Percentiles rank a stretch among this genome's conserved stretches.
These are phyloP conservation scores for Cryomyces minteri DNA, from an alignment of 495 filamentous ascomycete genomes.

Conservation along the genomic window DNA sequence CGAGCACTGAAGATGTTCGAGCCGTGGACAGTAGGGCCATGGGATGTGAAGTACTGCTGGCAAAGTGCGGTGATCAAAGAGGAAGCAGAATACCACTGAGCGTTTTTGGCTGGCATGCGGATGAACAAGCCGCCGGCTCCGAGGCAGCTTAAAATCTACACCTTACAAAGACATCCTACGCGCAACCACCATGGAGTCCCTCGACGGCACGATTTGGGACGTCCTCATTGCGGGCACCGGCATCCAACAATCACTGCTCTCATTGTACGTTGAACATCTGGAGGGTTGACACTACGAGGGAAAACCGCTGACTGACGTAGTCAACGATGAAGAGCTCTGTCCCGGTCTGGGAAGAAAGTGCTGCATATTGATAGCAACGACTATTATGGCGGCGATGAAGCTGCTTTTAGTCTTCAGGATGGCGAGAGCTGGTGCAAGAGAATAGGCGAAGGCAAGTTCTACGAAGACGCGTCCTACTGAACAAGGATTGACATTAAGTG, in stretches of 20 bases:
- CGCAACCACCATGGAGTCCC: slow-evolving; percentile 48
- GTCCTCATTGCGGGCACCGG: slow-evolving; percentile 82
- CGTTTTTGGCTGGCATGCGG: neutral
- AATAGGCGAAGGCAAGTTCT: neutral
- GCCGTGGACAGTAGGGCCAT: slow-evolving; percentile 7
- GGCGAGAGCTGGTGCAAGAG: slow-evolving; percentile 42
- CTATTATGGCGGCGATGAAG: slow-evolving; percentile 76
- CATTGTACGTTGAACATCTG: slow-evolving; percentile 45
- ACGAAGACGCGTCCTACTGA: too few relatives aligned
- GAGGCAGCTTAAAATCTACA: slow-evolving; percentile 17
- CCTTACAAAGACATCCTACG: slow-evolving; percentile 13
- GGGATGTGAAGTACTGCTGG: slow-evolving; percentile 12
- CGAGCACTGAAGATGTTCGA: slow-evolving; percentile 51
- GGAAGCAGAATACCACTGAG: slow-evolving; percentile 3
- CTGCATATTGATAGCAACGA: slow-evolving; percentile 76
- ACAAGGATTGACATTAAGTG: too few relatives aligned
- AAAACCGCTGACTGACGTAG: slow-evolving; percentile 44
- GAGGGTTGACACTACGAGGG: too few relatives aligned
- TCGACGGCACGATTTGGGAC: slow-evolving; percentile 75
- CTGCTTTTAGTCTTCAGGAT: slow-evolving; percentile 76
- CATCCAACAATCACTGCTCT: slow-evolving; percentile 74
- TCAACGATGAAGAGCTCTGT: slow-evolving; percentile 58
- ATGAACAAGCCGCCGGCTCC: neutral
- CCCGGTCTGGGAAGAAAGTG: slow-evolving; percentile 77
- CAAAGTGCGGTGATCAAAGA: slow-evolving; percentile 2